A percentile compares a stretch with the other conserved stretches of the same genome.
Conservation (phyloP, 2,329 filamentous ascomycete species). For the Didymella keratinophila region DNA sequence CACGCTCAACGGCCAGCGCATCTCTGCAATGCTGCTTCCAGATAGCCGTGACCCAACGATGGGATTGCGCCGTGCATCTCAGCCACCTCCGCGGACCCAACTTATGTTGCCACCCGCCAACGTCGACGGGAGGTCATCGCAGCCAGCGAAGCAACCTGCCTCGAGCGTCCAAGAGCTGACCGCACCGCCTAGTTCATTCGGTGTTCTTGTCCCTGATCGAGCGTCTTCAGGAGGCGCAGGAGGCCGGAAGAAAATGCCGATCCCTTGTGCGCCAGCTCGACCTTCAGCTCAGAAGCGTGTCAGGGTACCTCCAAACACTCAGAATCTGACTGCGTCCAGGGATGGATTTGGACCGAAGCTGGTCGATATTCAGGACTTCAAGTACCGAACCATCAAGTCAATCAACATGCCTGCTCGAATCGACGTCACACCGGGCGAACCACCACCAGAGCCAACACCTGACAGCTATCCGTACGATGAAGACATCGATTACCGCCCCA, state of each 20-base stretch:
- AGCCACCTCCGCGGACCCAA: neutral
- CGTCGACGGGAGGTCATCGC: neutral
- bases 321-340: neutral
- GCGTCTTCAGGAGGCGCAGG: neutral
- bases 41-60: conserved; percentile 21
- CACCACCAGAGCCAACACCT: conserved; percentile 13
- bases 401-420: conserved; percentile 26
- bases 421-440: conserved; percentile 2
- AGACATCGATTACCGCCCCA: conserved; percentile 22
- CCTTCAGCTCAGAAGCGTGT: neutral
- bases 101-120: neutral
- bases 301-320: neutral
- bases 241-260: neutral
- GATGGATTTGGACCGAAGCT: neutral
- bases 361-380: conserved; percentile 7
- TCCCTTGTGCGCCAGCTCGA: neutral
- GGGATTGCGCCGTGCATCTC: neutral
- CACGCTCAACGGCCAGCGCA: conserved; percentile 15
- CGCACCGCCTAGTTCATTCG: neutral
- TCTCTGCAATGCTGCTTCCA: conserved; percentile 26
- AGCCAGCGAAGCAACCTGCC: neutral
- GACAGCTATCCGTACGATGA: conserved; percentile 19
- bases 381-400: conserved; percentile 25
- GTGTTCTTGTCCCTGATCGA: neutral
- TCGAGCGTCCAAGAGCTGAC: neutral